Evolutionary conservation across 257 asterid species (phyloP).

Genomic region (Nicotiana obtusifolia): DNA sequence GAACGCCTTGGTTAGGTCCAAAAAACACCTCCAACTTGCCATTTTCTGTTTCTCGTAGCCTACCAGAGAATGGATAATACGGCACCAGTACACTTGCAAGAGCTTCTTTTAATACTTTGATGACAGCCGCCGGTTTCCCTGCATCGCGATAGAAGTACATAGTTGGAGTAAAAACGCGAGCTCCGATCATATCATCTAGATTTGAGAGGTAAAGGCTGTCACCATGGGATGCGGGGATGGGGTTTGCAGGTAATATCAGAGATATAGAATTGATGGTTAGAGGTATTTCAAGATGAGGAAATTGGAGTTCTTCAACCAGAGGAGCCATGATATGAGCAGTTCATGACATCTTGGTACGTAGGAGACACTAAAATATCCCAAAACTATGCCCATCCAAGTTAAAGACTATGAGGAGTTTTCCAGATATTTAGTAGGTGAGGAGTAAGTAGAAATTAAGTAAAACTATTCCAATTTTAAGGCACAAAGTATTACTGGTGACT

Average conservation of each 20-base stretch:
- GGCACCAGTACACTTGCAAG: slow-evolving; percentile 60
- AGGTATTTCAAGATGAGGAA: slow-evolving; percentile 60
- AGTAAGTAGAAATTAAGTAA: not conserved
- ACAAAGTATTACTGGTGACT: too few species aligned
- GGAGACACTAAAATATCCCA: slow-evolving; percentile 5
- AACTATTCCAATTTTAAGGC: not conserved
- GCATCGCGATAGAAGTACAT: slow-evolving; percentile 53
- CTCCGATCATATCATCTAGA: slow-evolving; percentile 86
- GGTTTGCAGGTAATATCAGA: slow-evolving; percentile 33
- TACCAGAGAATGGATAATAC: slow-evolving; percentile 77
- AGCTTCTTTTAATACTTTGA: slow-evolving; percentile 47
- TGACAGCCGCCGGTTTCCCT: slow-evolving; percentile 11
- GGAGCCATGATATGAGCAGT: slow-evolving; percentile 35
- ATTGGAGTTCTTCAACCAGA: slow-evolving; percentile 62
- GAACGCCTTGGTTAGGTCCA: slow-evolving; percentile 60
- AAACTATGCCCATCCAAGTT: not conserved
- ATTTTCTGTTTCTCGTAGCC: slow-evolving; percentile 50
- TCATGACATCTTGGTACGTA: not conserved
- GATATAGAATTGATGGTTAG: slow-evolving; percentile 37
- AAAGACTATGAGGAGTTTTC: not conserved
- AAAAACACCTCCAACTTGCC: slow-evolving; percentile 77
- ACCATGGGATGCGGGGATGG: slow-evolving; percentile 26
- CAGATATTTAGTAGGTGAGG: slow-evolving; percentile 1
- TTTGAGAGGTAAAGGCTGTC: slow-evolving; percentile 76
- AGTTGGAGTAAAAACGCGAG: slow-evolving; percentile 76